Percentiles rank a stretch among this genome's conserved stretches.
Evolutionary conservation across 2,329 filamentous ascomycete species (phyloP).

Genomic region (Periconia sp.): DNA sequence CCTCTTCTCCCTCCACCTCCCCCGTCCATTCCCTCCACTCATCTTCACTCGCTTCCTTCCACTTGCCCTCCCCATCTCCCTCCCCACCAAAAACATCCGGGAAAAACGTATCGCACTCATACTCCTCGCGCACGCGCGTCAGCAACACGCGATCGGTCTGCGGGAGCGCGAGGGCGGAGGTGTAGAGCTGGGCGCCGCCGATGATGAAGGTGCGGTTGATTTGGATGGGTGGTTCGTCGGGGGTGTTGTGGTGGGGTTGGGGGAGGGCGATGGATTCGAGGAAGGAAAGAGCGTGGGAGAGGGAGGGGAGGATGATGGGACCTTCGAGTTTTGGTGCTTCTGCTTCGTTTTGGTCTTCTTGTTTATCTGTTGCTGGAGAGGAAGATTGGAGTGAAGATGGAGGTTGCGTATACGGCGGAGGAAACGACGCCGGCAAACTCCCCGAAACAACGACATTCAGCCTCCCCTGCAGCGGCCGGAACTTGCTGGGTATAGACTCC

Average conservation of each 20-base stretch:
- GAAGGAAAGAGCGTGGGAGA: background rate
- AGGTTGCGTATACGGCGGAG: background rate
- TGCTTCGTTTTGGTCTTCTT: background rate
- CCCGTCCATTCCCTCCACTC: slow-evolving; percentile 67
- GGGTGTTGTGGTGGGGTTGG: no score
- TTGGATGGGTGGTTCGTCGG: background rate
- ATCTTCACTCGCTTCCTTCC: slow-evolving; percentile 56
- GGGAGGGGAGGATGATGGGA: slow-evolving; percentile 60
- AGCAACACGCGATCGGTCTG: slow-evolving; percentile 67
- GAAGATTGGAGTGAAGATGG: background rate
- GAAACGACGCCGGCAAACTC: slow-evolving; percentile 1
- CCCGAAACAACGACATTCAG: slow-evolving; percentile 81
- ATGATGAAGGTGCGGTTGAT: slow-evolving; percentile 70
- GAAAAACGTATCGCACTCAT: slow-evolving; percentile 77
- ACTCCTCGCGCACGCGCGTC: slow-evolving; percentile 69
- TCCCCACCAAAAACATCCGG: slow-evolving; percentile 54
- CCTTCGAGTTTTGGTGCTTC: slow-evolving; percentile 24
- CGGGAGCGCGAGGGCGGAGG: slow-evolving; percentile 62
- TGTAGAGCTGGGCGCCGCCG: slow-evolving; percentile 85
- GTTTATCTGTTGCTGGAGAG: slow-evolving; percentile 9
- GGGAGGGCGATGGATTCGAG: background rate
- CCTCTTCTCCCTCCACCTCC: slow-evolving; percentile 61
- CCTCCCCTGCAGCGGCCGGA: slow-evolving; percentile 77
- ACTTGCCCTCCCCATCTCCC: slow-evolving; percentile 44
- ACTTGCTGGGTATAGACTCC: slow-evolving; percentile 79